Percentiles rank a stretch among this genome's conserved stretches.
phyloP scores from a whole-genome alignment of 2,329 filamentous ascomycete genomes.

The Penicillium sp. region DNA sequence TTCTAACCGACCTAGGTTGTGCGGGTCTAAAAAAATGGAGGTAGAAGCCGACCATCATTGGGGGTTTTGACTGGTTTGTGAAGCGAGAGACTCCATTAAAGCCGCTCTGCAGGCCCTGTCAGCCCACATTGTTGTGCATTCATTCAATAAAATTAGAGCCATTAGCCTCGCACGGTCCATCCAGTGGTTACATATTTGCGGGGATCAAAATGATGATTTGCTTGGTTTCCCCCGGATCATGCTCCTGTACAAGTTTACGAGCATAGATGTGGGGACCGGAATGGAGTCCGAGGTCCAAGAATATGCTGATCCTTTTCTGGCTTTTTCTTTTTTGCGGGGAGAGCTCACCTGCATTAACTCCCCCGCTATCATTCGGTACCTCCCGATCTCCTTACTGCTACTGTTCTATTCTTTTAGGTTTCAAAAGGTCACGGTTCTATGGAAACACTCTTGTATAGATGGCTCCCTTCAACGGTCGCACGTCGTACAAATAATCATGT shows the following conservation, averaged over 20 bases:
- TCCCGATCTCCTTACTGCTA: neutral
- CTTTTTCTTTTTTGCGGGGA: conserved; percentile 20
- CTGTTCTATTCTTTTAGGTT: no score
- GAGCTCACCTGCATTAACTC: conserved; percentile 15
- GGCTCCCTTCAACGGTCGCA: no score
- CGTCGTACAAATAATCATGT: neutral
- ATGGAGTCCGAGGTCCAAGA: neutral
- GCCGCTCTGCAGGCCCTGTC: conserved; percentile 16
- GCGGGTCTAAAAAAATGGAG: neutral
- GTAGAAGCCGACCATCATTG: conserved; percentile 16
- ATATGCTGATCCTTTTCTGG: conserved; percentile 11
- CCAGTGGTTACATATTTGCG: conserved; percentile 15
- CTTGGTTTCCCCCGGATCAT: neutral
- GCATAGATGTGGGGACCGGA: neutral
- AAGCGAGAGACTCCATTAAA: conserved; percentile 11
- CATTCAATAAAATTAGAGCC: neutral
- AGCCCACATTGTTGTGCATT: conserved; percentile 3
- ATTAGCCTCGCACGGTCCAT: conserved; percentile 15
- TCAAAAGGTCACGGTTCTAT: neutral
- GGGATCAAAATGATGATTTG: neutral
- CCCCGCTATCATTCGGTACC: neutral
- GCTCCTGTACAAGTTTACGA: neutral
- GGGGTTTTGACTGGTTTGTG: conserved; percentile 9
- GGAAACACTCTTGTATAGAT: no score
- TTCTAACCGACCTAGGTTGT: neutral